phyloP scores from a whole-genome alignment of 2,329 filamentous ascomycete genomes.

The Fulvia fulva region DNA sequence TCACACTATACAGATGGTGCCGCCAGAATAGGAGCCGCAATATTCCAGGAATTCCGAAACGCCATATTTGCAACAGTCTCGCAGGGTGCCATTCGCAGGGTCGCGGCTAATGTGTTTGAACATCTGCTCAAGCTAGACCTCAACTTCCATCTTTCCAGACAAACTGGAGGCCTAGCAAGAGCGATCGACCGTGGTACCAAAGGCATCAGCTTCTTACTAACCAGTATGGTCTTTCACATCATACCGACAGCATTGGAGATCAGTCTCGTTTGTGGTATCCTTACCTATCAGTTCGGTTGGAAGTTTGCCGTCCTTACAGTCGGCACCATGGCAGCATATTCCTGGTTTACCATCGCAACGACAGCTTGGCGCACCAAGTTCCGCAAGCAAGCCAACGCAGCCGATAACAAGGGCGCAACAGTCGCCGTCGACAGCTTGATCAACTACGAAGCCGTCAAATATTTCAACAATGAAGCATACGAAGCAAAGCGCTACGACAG shows the following conservation, averaged over 20 bases:
- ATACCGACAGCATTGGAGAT: constrained; percentile 93
- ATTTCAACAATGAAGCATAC: constrained; percentile 98
- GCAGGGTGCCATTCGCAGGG: constrained; percentile 89
- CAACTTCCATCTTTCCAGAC: constrained; percentile 88
- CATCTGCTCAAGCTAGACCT: constrained; percentile 85
- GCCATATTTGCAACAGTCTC: constrained; percentile 95
- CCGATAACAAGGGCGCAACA: constrained; percentile 91
- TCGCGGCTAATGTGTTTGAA: constrained; percentile 87
- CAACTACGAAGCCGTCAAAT: constrained; percentile 98
- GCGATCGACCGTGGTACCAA: constrained; percentile 97
- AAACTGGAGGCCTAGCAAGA: constrained; percentile 88
- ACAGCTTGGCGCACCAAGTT: constrained; percentile 98
- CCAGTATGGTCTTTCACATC: constrained; percentile 98
- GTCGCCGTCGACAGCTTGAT: constrained; percentile 95
- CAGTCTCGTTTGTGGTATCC: constrained; percentile 87
- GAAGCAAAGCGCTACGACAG: constrained; percentile 88
- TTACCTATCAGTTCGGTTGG: constrained; percentile 91
- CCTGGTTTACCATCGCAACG: constrained; percentile 93
- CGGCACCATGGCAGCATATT: constrained; percentile 87
- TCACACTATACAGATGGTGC: constrained; percentile 59
- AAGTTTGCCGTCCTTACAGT: constrained; percentile 90
- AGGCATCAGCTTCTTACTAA: constrained; percentile 93
- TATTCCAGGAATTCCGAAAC: constrained; percentile 92
- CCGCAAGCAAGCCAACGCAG: constrained; percentile 87
- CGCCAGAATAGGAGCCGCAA: constrained; percentile 78